phyloP scores from a whole-genome alignment of 148 eudicot species.

The Arctostaphylos glauca region DNA sequence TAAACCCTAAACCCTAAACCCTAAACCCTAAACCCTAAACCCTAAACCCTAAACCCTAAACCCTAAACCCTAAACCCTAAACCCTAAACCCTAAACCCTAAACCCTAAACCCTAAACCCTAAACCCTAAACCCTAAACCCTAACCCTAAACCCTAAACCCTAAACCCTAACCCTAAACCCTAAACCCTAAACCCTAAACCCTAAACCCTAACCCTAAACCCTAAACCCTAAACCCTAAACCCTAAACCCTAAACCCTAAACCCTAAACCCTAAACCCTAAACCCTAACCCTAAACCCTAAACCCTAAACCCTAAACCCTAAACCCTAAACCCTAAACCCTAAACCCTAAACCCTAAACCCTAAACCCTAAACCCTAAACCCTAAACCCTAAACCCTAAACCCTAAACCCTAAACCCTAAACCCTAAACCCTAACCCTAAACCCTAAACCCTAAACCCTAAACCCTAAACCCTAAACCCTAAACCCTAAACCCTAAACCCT shows the following conservation, averaged over 20 bases:
- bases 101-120: neutral
- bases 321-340: neutral
- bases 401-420: neutral
- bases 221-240: constrained; percentile 1
- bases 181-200: constrained; percentile 3
- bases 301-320: neutral
- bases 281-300: neutral
- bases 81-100: neutral
- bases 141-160: too few species aligned
- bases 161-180: neutral
- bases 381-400: neutral
- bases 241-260: constrained; percentile 2
- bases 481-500: neutral
- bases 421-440: neutral
- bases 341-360: neutral
- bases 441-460: neutral
- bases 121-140: constrained; percentile 3
- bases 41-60: neutral
- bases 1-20: neutral
- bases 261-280: neutral
- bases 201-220: neutral
- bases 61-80: neutral
- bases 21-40: neutral
- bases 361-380: neutral
- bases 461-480: neutral